Conservation (phyloP, 1,139 yeast species). For the Candida glucosophila region DNA sequence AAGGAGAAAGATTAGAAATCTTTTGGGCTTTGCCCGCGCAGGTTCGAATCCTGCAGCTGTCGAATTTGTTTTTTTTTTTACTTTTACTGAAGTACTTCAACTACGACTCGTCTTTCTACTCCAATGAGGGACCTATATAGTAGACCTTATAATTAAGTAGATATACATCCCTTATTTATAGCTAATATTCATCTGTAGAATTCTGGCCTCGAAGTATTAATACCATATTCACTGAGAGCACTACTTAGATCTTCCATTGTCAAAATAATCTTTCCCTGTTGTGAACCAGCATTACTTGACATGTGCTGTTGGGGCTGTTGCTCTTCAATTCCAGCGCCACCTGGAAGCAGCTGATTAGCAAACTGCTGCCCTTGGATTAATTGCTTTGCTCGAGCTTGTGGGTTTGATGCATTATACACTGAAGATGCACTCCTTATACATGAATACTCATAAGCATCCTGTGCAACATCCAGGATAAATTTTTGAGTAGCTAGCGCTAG, state of each 20-base stretch:
- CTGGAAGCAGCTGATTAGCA: constrained; percentile 36
- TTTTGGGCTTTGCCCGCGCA: constrained; percentile 55
- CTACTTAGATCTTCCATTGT: constrained; percentile 86
- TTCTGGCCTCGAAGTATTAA: constrained; percentile 85
- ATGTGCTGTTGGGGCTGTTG: constrained; percentile 25
- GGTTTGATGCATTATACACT: constrained; percentile 75
- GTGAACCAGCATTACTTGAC: constrained; percentile 43
- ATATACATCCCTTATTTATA: constrained; percentile 1
- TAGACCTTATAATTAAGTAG: too few relatives aligned
- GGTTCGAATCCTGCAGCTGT: constrained; percentile 54
- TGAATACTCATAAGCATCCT: constrained; percentile 93
- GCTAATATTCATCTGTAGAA: constrained; percentile 57
- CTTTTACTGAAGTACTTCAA: too few relatives aligned
- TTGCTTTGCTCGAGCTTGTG: constrained; percentile 79
- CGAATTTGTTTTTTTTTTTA: constrained; percentile 27
- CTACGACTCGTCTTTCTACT: too few relatives aligned
- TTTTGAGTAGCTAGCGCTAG: constrained; percentile 94
- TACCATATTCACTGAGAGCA: constrained; percentile 87
- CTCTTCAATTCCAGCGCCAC: constrained; percentile 28
- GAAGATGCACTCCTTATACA: constrained; percentile 80
- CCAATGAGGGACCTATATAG: too few relatives aligned
- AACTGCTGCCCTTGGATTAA: constrained; percentile 60
- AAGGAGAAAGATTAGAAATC: constrained; percentile 52
- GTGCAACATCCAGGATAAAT: constrained; percentile 88
- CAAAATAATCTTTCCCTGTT: constrained; percentile 68